phyloP scores from a whole-genome alignment of 768 basidiomycete species.

The Tricholomella constricta region DNA sequence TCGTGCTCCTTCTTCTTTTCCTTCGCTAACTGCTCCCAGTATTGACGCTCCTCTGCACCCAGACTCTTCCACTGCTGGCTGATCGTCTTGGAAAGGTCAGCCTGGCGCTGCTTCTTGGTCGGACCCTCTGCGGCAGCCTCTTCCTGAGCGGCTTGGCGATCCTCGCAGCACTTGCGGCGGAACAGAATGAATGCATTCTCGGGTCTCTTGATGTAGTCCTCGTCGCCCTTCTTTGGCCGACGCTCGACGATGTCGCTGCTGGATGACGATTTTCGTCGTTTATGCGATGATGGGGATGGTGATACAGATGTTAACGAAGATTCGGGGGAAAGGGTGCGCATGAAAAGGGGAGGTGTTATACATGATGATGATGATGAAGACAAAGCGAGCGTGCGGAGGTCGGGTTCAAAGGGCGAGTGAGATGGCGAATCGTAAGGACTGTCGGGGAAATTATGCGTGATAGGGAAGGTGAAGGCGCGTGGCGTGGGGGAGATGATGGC shows the following conservation, averaged over 20 bases:
- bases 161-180: conserved; percentile 77
- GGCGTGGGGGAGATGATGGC: conserved; percentile 71
- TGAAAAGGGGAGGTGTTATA: conserved; percentile 33
- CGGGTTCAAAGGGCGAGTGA: conserved; percentile 74
- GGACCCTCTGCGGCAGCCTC: conserved; percentile 43
- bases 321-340: conserved; percentile 45
- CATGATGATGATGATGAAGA: conserved; percentile 37
- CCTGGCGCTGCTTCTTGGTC: conserved; percentile 65
- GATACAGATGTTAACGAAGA: conserved; percentile 41
- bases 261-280: conserved; percentile 54
- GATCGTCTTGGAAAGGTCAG: conserved; percentile 81
- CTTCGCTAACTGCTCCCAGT: conserved; percentile 79
- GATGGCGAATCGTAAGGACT: conserved; percentile 69
- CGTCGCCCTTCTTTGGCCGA: conserved; percentile 71
- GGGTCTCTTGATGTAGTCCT: conserved; percentile 82
- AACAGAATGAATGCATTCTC: conserved; percentile 87
- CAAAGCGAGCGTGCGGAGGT: conserved; percentile 57
- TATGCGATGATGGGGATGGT: conserved; percentile 41
- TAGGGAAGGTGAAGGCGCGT: conserved; percentile 71
- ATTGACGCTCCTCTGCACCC: conserved; percentile 61
- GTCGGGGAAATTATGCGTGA: conserved; percentile 61
- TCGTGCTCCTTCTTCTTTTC: conserved; percentile 82
- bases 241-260: conserved; percentile 53
- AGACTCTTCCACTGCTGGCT: conserved; percentile 80
- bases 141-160: conserved; percentile 58